A percentile compares a stretch with the other conserved stretches of the same genome.
Evolutionary conservation across 2,329 filamentous ascomycete species (phyloP).

Genomic region (Plenodomus biglobosus): DNA sequence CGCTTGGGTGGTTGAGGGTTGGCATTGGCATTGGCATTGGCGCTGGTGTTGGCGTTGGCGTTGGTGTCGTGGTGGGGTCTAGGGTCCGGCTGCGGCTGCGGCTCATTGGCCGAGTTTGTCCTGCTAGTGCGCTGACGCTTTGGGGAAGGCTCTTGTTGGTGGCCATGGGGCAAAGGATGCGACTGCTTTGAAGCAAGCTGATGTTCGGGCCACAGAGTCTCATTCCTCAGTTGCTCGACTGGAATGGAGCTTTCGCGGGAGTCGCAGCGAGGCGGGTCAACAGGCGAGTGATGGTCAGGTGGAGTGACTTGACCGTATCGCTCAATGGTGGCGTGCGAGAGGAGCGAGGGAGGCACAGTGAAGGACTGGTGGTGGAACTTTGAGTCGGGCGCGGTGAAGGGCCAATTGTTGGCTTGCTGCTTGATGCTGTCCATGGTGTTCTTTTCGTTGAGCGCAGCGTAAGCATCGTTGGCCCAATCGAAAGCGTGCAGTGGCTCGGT

Average conservation of each 20-base stretch:
- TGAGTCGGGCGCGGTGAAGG: constrained; percentile 15
- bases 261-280: constrained; percentile 8
- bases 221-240: constrained; percentile 33
- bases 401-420: constrained; percentile 25
- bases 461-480: constrained; percentile 36
- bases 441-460: constrained; percentile 24
- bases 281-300: constrained; percentile 39
- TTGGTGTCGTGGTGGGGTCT: constrained; percentile 11
- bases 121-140: constrained; percentile 36
- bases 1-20: constrained; percentile 38
- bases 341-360: constrained; percentile 33
- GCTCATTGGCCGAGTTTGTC: constrained; percentile 9
- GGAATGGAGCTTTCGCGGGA: constrained; percentile 30
- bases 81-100: constrained; percentile 5
- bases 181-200: constrained; percentile 9
- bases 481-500: constrained; percentile 19
- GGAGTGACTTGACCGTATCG: constrained; percentile 43
- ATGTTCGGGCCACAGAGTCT: constrained; percentile 25
- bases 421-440: constrained; percentile 14
- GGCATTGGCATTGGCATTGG: no score
- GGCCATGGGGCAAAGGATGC: constrained; percentile 6
- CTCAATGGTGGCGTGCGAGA: constrained; percentile 30
- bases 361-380: constrained; percentile 18
- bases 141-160: constrained; percentile 9
- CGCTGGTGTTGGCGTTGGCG: no score